Evolutionary conservation across 225 moss, liverwort and hornwort species (phyloP).

Genomic region (Physcomitrium patens): DNA sequence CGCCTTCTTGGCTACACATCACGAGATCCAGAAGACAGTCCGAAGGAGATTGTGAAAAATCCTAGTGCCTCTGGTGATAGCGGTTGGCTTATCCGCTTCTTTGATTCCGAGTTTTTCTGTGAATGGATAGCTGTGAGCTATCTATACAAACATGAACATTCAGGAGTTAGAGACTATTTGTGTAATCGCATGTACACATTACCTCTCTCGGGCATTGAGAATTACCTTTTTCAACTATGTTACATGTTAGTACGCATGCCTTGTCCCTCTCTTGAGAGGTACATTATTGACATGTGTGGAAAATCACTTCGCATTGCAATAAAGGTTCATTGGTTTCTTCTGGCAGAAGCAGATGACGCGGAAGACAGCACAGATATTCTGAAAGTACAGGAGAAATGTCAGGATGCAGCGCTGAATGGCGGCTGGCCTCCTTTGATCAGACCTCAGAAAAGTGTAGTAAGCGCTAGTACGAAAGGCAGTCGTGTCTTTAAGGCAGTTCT

Average conservation of each 20-base stretch:
- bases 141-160: constrained; percentile 98
- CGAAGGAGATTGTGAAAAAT: constrained; percentile 78
- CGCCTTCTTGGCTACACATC: constrained; percentile 93
- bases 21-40: constrained; percentile 70
- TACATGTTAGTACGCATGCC: constrained; percentile 99
- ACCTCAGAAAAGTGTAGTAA: constrained; percentile 74
- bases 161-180: constrained; percentile 95
- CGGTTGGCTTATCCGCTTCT: constrained; percentile 99
- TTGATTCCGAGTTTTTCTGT: constrained; percentile 98
- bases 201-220: constrained; percentile 89
- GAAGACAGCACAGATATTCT: constrained; percentile 72
- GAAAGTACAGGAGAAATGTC: constrained; percentile 86
- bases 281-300: constrained; percentile 98
- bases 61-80: constrained; percentile 86
- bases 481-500: constrained; percentile 90
- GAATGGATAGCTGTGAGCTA: constrained; percentile 99
- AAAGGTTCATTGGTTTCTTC: constrained; percentile 97
- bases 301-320: constrained; percentile 99
- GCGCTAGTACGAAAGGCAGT: constrained; percentile 74
- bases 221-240: constrained; percentile 93
- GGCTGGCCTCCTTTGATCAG: constrained; percentile 90
- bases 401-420: constrained; percentile 88
- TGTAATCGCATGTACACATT: constrained; percentile 98
- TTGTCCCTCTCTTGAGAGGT: constrained; percentile 91
- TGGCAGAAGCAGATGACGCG: constrained; percentile 93